Base-by-base conservation (phyloP, 2,329 filamentous ascomycete species). In the Cladosporium austrohemisphaericum region DNA sequence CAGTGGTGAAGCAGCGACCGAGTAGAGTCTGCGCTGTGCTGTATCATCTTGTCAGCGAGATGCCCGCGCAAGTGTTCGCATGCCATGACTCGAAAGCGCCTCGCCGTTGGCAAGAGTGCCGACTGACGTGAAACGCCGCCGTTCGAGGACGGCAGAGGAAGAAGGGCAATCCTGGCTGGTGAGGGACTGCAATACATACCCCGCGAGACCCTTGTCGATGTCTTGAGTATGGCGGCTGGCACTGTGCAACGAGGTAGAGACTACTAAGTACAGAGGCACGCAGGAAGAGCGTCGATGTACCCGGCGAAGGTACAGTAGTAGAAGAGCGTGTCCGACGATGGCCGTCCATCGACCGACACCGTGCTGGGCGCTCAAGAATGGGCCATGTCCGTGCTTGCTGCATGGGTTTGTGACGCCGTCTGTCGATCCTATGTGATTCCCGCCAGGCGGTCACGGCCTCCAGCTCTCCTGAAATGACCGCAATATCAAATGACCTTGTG, bases 361-460 rank as follows among this genome's bases (percentile, higher is more conserved):
- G 43, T 46, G 43, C 43, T 46, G 32, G 20, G 43, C 43, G 31
- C 14, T 20, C 20, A 23, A 25, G 36, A 19, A 23, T 31, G 44
- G 33, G 23, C 6, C 26, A 20, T 47, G 44, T 47, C 44, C 44
- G 44, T 47, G 44, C 44, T 22, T 47, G 44, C 33, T 47, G 44
- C 44, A 47, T 47, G 33, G 33, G 25, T 37, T 25, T 35, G 18
- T 37, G 33, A 47, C 44, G 44, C 23, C 44, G 33, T 31, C 44
- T 19, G 44, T 47, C 44, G 44, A 47, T 47, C 44, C 31, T 31
- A 18, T 38, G 44, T 47, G 44, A 47, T 38, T 25, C 44, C 23
- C 44, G 22, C 33, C 25, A 38, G 44, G 44, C 44, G 44, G 44
- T 46, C n/a, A n/a, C n/a, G n/a, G n/a, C n/a, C 31, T 47, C 44